Conservation (phyloP, 1,284 basidiomycete species). For the Phlebopus sp. region DNA sequence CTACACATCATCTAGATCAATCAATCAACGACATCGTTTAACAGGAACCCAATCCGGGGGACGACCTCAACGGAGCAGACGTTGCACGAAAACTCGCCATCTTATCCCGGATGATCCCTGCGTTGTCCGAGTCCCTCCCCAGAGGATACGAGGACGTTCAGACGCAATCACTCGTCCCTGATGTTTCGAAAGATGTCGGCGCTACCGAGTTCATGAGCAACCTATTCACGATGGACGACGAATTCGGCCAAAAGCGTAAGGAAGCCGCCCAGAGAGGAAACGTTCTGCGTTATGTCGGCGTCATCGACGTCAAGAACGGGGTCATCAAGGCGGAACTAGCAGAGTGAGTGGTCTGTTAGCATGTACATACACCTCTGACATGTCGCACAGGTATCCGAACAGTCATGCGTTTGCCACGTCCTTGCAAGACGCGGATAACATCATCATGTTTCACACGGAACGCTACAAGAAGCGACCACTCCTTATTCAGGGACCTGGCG, state of each 20-base stretch:
- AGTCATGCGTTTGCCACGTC: conserved; percentile 95
- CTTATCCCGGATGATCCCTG: conserved; percentile 75
- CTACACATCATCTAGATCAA: background rate
- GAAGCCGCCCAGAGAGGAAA: conserved; percentile 77
- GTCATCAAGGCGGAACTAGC: conserved; percentile 77
- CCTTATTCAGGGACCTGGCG: conserved; percentile 93
- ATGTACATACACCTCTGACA: conserved; percentile 5
- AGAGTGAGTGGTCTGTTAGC: conserved; percentile 49
- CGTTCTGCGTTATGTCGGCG: conserved; percentile 92
- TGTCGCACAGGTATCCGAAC: conserved; percentile 67
- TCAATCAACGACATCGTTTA: conserved; percentile 1
- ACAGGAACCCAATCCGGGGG: conserved; percentile 95
- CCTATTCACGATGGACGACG: conserved; percentile 82
- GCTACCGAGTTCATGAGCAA: conserved; percentile 83
- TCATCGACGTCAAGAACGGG: conserved; percentile 75
- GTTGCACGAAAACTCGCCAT: conserved; percentile 98
- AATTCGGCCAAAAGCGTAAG: conserved; percentile 74
- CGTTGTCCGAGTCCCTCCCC: conserved; percentile 52
- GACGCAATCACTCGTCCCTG: conserved; percentile 85
- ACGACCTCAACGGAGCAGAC: conserved; percentile 95
- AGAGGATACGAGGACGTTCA: conserved; percentile 78
- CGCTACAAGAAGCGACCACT: conserved; percentile 83
- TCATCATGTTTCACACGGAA: conserved; percentile 95
- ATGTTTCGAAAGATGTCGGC: conserved; percentile 65
- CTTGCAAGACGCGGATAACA: conserved; percentile 95